A percentile compares a stretch with the other conserved stretches of the same genome.
Evolutionary conservation across 2,329 filamentous ascomycete genomes (phyloP).

Genomic region (Seiridium cupressi): DNA sequence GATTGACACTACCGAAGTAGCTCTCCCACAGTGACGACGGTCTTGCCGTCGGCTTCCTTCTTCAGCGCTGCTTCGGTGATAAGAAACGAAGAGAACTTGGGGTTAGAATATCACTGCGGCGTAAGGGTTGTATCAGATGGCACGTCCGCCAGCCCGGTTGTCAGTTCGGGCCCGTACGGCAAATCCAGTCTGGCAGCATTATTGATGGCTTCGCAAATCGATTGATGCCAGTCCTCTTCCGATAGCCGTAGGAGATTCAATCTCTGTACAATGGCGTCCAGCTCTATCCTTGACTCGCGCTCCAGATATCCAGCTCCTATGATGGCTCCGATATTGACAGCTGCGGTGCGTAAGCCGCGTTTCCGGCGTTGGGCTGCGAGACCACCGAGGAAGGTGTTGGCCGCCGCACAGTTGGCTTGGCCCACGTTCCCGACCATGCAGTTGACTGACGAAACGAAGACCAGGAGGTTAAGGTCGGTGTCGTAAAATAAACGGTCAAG

Average conservation of each 20-base stretch:
- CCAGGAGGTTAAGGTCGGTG: conserved; percentile 27
- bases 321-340: conserved; percentile 34
- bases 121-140: conserved; percentile 1
- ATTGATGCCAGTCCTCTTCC: conserved; percentile 2
- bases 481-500: conserved; percentile 22
- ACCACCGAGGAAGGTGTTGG: background rate
- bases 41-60: background rate
- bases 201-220: background rate
- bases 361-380: conserved; percentile 13
- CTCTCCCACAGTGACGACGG: background rate
- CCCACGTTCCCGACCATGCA: background rate
- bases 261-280: background rate
- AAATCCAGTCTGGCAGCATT: background rate
- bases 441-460: background rate
- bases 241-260: background rate
- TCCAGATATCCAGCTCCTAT: conserved; percentile 13
- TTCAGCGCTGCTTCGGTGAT: background rate
- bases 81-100: conserved; percentile 14
- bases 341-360: conserved; percentile 36
- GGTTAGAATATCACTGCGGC: conserved; percentile 13
- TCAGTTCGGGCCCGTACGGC: conserved; percentile 14
- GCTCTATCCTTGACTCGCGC: background rate
- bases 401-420: background rate
- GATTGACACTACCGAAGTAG: background rate
- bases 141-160: conserved; percentile 9